phyloP scores from a whole-genome alignment of 2,329 filamentous ascomycete genomes.

The Ophiostoma montium region DNA sequence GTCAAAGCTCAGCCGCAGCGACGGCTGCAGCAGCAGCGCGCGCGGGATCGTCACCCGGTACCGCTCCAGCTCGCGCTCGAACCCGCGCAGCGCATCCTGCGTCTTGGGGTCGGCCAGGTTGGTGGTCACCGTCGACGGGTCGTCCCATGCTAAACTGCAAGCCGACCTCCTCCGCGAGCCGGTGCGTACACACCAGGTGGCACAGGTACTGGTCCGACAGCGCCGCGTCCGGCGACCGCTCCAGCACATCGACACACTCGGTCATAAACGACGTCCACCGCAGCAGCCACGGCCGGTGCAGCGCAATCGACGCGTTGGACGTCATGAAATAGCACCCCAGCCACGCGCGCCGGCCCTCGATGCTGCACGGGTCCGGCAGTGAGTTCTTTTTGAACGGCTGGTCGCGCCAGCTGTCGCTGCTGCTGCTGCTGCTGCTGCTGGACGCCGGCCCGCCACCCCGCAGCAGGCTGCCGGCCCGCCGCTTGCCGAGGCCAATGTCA shows the following conservation, averaged over 20 bases:
- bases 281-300: conserved; percentile 46
- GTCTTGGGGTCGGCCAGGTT: conserved; percentile 48
- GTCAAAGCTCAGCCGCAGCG: conserved; percentile 48
- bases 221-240: conserved; percentile 38
- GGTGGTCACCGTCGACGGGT: conserved; percentile 37
- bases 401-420: conserved; percentile 25
- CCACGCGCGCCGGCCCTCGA: conserved; percentile 45
- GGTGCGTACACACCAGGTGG: conserved; percentile 44
- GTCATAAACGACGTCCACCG: conserved; percentile 47
- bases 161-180: conserved; percentile 53
- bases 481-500: conserved; percentile 57
- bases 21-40: conserved; percentile 38
- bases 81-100: conserved; percentile 48
- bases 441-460: conserved; percentile 11
- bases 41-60: conserved; percentile 41
- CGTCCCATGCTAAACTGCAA: conserved; percentile 54
- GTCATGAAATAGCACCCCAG: conserved; percentile 45
- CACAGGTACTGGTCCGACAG: conserved; percentile 44
- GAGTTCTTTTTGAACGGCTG: conserved; percentile 27
- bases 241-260: conserved; percentile 42
- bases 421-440: too few relatives aligned
- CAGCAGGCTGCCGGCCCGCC: conserved; percentile 13
- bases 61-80: conserved; percentile 49
- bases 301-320: conserved; percentile 44
- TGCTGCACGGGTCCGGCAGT: conserved; percentile 35